These are phyloP conservation scores for Ceratocystis destructans DNA, from an alignment of 2,329 filamentous ascomycete species.

Conservation along the genomic window DNA sequence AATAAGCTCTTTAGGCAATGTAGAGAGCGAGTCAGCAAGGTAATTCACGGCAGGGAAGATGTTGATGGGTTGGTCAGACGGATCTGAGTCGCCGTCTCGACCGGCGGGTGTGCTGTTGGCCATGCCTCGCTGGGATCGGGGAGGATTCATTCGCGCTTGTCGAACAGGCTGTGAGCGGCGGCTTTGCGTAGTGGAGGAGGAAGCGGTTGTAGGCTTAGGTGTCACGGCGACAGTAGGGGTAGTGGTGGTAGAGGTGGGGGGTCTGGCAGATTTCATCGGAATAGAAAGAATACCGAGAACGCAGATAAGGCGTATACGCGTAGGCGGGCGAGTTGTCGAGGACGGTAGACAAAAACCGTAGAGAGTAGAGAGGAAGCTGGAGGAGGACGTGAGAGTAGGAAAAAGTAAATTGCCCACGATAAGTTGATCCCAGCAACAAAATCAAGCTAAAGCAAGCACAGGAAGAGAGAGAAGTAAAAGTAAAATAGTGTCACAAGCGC, in stretches of 20 bases:
- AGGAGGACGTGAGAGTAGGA: background rate
- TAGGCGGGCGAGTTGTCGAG: background rate
- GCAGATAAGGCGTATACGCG: background rate
- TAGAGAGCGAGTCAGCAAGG: conserved; percentile 85
- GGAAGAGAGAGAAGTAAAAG: background rate
- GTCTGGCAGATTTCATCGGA: conserved; percentile 44
- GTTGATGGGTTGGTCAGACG: conserved; percentile 45
- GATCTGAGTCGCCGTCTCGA: conserved; percentile 33
- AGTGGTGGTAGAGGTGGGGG: conserved; percentile 26
- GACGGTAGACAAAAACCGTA: background rate
- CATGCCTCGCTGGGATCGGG: conserved; percentile 33
- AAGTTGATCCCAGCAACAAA: background rate
- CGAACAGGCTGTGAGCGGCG: conserved; percentile 51
- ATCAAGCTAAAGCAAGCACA: background rate
- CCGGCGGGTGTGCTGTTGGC: conserved; percentile 23
- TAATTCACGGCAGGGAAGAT: conserved; percentile 54
- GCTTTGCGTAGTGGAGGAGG: conserved; percentile 28
- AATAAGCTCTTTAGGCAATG: conserved; percentile 86
- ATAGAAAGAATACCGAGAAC: background rate
- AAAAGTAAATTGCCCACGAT: no score
- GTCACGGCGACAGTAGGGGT: conserved; percentile 27
- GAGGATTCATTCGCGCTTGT: conserved; percentile 51
- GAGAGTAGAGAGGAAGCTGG: background rate
- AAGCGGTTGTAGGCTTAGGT: conserved; percentile 5
- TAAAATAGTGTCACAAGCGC: no score